Conservation (phyloP, 345 rosid genomes). For the Hibiscus trionum region DNA sequence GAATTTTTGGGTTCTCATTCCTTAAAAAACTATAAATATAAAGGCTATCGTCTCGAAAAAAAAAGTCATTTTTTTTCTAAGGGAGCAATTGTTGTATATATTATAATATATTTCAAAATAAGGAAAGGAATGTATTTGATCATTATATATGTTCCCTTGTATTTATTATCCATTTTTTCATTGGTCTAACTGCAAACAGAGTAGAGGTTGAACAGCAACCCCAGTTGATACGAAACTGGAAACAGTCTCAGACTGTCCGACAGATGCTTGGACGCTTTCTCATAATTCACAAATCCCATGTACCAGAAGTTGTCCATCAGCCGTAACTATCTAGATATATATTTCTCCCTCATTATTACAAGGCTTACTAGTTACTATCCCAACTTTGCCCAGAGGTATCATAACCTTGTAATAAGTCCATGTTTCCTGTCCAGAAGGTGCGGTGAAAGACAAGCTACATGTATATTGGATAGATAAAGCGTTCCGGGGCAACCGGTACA, state of each 20-base stretch:
- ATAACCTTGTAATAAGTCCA: conserved; percentile 42
- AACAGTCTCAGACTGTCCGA: conserved; percentile 9
- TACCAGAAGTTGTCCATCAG: conserved; percentile 68
- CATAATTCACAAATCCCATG: conserved; percentile 60
- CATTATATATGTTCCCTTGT: too few species aligned
- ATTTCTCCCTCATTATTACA: conserved; percentile 37
- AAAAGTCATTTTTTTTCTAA: too few species aligned
- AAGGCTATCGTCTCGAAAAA: too few species aligned
- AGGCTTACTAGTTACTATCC: conserved; percentile 20
- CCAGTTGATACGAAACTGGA: conserved; percentile 25
- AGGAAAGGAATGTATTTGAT: too few species aligned
- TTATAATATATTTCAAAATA: too few species aligned
- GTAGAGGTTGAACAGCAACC: conserved; percentile 13
- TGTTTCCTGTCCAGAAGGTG: conserved; percentile 45
- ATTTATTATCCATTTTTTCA: too few species aligned
- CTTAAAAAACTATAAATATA: too few species aligned
- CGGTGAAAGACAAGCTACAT: conserved; percentile 26
- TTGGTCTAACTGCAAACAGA: background rate
- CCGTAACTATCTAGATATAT: conserved; percentile 27
- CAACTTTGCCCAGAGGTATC: too few species aligned
- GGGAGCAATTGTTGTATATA: too few species aligned
- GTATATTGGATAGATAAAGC: too few species aligned
- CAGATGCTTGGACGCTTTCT: conserved; percentile 51
- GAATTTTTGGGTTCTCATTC: too few species aligned
- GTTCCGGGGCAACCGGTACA: too few species aligned